These are phyloP conservation scores for Corniculantispora saksenae DNA, from an alignment of 2,329 filamentous ascomycete species.

Conservation along the genomic window DNA sequence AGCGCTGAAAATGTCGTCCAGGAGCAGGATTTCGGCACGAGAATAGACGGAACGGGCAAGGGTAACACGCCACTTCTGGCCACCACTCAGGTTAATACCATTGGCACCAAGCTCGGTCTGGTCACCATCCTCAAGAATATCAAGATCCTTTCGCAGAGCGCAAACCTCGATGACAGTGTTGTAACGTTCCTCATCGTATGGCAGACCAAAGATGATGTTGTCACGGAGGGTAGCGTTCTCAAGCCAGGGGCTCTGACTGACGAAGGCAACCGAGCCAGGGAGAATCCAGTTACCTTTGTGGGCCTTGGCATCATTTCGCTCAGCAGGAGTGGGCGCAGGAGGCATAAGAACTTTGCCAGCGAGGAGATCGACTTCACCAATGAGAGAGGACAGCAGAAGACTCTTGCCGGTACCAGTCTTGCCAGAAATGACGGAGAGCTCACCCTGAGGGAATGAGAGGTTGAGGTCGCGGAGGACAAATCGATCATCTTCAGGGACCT, in stretches of 20 bases:
- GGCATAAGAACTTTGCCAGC: constrained; percentile 61
- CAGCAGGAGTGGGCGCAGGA: constrained; percentile 46
- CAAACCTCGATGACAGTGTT: constrained; percentile 70
- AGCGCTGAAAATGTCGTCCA: constrained; percentile 84
- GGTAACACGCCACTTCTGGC: constrained; percentile 80
- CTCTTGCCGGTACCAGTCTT: constrained; percentile 80
- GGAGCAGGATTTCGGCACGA: constrained; percentile 70
- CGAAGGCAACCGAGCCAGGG: constrained; percentile 69
- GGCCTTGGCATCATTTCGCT: constrained; percentile 64
- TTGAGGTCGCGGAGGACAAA: constrained; percentile 68
- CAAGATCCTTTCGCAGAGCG: constrained; percentile 72
- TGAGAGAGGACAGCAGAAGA: constrained; percentile 69
- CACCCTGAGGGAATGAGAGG: constrained; percentile 65
- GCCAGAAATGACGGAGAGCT: constrained; percentile 74
- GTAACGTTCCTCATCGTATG: constrained; percentile 69
- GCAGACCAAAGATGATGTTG: constrained; percentile 78
- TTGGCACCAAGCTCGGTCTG: constrained; percentile 81
- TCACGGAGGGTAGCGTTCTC: constrained; percentile 78
- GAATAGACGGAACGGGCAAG: constrained; percentile 81
- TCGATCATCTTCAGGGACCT: constrained; percentile 55
- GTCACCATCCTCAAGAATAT: constrained; percentile 76
- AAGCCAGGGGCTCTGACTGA: constrained; percentile 82
- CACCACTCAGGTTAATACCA: constrained; percentile 80
- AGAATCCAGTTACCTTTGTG: constrained; percentile 69
- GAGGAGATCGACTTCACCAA: constrained; percentile 74